Conservation (phyloP, 352 stramenopile species). For the Saprolegnia diclina region DNA sequence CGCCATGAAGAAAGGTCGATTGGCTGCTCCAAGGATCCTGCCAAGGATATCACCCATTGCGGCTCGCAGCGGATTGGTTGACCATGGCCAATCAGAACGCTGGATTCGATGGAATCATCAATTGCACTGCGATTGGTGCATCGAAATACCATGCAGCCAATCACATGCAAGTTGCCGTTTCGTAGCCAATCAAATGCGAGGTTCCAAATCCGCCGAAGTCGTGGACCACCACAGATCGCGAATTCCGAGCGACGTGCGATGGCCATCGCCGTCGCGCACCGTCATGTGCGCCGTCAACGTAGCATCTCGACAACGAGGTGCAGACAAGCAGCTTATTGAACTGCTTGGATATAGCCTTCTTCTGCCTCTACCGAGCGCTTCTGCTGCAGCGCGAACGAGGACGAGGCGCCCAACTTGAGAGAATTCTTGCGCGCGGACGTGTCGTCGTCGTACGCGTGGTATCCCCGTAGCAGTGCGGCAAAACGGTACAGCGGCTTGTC, state of each 20-base stretch:
- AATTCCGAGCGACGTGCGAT: background rate
- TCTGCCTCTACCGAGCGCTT: too few species aligned
- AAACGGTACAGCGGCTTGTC: too few species aligned
- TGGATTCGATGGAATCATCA: slow-evolving; percentile 1
- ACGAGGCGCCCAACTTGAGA: too few species aligned
- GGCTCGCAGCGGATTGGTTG: slow-evolving; percentile 2
- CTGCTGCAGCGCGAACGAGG: too few species aligned
- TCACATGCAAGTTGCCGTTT: background rate
- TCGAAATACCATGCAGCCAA: background rate
- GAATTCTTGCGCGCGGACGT: too few species aligned
- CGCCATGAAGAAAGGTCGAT: background rate
- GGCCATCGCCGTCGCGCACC: too few species aligned
- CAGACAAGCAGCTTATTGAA: too few species aligned
- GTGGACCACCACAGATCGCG: background rate
- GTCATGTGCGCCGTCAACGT: too few species aligned
- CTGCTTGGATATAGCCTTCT: too few species aligned
- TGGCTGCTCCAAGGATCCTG: background rate
- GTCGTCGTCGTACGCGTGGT: too few species aligned
- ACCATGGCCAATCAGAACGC: background rate
- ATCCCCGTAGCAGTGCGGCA: too few species aligned
- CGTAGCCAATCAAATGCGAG: background rate
- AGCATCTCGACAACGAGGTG: too few species aligned
- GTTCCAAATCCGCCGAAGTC: background rate
- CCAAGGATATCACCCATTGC: background rate
- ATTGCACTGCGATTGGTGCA: background rate